Evolutionary conservation across 345 rosid species (phyloP), one percentile per base, ranked within the genome.

Genomic region (Gossypium australe): DNA sequence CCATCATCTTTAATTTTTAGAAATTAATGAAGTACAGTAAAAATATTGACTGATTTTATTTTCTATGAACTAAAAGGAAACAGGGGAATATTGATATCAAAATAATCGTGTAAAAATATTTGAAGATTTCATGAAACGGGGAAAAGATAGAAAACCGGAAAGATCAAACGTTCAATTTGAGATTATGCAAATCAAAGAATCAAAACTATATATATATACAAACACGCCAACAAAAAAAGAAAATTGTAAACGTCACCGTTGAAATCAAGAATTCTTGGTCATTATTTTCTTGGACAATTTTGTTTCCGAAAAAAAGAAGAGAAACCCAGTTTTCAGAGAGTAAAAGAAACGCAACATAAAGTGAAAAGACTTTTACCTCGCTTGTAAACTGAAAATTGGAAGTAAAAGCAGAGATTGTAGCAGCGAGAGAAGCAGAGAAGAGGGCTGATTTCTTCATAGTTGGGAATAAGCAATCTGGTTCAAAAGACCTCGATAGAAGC

Each of bases 361-460:
- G 22, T 51, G 16, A 1, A 11, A 57, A 11, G 22, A 20, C 7
- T 11, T 58, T 71, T 77, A 88, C 97, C 90, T 89, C 78, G 60
- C 51, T 79, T 20, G 87, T 76, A 76, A 74, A 65, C 61, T 78
- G 84, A 53, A 86, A 51, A 69, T 78, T 84, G 75, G 84, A 77
- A 69, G 86, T 78, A 2, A 85, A 61, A 13, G 85, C 82, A 25
- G 90, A 79, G 76, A 86, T 75, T 41, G 87, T 91, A 3, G 84
- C 80, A 7, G 87, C 82, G 25, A 86, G 71, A 11, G 91, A 81
- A 11, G 83, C 89, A 45, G 88, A 89, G 1, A 88, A 55, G 65
- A 88, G 25, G 38, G 87, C 84, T 3, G 91, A 84, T 79, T 84
- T 88, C 85, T 87, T 90, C 93, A 86, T 89, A 60, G 20, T 34